phyloP scores from a whole-genome alignment of 2,329 filamentous ascomycete species.

The Fusarium nygamai region DNA sequence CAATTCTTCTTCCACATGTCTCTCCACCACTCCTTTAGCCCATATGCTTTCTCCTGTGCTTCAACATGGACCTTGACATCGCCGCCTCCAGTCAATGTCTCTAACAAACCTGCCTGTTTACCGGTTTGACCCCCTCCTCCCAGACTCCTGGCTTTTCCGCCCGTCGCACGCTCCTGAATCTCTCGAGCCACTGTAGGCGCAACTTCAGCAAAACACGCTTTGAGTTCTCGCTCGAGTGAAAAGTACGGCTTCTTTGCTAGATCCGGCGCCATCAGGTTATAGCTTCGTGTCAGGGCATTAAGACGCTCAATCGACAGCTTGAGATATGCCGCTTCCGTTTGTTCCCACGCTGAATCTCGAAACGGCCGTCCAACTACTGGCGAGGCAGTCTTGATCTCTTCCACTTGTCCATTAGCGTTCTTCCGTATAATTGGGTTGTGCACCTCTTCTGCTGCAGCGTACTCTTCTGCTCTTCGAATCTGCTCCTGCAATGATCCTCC shows the following conservation, averaged over 20 bases:
- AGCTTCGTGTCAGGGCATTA: conserved; percentile 83
- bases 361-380: conserved; percentile 64
- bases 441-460: conserved; percentile 77
- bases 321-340: conserved; percentile 78
- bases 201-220: conserved; percentile 84
- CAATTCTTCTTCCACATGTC: conserved; percentile 70
- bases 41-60: conserved; percentile 79
- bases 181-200: conserved; percentile 78
- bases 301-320: conserved; percentile 79
- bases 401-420: conserved; percentile 54
- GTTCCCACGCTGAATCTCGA: conserved; percentile 81
- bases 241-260: conserved; percentile 95
- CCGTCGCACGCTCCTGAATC: conserved; percentile 74
- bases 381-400: conserved; percentile 49
- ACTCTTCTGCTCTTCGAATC: conserved; percentile 74
- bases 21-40: conserved; percentile 88
- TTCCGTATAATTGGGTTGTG: conserved; percentile 66
- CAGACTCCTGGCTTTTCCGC: conserved; percentile 49
- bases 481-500: conserved; percentile 81
- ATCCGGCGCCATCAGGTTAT: conserved; percentile 94
- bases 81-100: conserved; percentile 64
- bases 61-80: conserved; percentile 74
- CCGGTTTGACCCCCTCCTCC: conserved; percentile 44
- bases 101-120: conserved; percentile 64
- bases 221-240: conserved; percentile 82